These are phyloP conservation scores for Mortierella antarctica DNA, from an alignment of 192 early-diverging fungal genomes.

Conservation along the genomic window DNA sequence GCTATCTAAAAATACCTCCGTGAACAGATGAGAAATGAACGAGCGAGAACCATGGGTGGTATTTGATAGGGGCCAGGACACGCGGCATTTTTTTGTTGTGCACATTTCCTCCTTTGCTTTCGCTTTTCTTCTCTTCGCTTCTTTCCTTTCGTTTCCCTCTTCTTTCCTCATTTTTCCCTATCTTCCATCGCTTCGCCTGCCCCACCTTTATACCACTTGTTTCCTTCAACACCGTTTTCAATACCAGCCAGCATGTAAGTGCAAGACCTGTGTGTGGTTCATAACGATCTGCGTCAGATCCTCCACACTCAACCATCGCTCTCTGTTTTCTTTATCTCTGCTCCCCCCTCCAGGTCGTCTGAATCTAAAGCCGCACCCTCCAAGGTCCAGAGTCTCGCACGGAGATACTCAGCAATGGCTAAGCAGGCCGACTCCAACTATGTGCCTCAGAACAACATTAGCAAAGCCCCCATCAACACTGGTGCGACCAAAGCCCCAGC, in stretches of 20 bases:
- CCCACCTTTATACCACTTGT: not conserved
- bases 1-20: not conserved
- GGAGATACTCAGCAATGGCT: constrained; percentile 42
- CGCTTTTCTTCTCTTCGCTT: not conserved
- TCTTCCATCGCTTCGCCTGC: too few relatives aligned
- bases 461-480: constrained; percentile 3
- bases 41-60: not conserved
- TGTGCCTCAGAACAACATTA: constrained; percentile 42
- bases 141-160: not conserved
- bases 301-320: not conserved
- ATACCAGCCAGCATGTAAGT: not conserved
- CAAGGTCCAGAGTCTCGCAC: constrained; percentile 47
- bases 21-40: not conserved
- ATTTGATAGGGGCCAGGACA: not conserved
- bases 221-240: not conserved
- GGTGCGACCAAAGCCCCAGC: constrained; percentile 8
- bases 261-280: not conserved
- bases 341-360: constrained; percentile 2
- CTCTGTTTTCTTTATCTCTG: not conserved
- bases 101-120: not conserved
- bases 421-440: constrained; percentile 33
- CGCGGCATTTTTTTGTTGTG: not conserved
- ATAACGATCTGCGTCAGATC: not conserved
- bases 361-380: not conserved
- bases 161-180: constrained; percentile 4